These are phyloP conservation scores for Lanmaoa rubissima DNA, from an alignment of 768 basidiomycete species.

Conservation along the genomic window DNA sequence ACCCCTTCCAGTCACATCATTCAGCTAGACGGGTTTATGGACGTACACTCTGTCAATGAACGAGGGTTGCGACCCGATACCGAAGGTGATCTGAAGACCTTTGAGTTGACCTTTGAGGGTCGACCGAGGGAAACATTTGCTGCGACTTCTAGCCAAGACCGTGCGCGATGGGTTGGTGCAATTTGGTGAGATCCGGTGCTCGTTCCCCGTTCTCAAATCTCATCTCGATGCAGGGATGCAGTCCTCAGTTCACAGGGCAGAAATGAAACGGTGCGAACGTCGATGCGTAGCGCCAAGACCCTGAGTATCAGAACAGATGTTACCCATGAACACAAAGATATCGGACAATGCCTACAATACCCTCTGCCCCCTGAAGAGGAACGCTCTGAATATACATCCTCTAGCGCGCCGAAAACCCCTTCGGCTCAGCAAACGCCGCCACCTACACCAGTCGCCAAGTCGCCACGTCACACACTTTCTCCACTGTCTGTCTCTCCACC, in stretches of 20 bases:
- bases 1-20: slow-evolving; percentile 46
- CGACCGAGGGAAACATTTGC: slow-evolving; percentile 59
- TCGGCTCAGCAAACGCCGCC: slow-evolving; percentile 10
- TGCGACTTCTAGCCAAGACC: slow-evolving; percentile 54
- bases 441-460: slow-evolving; percentile 30
- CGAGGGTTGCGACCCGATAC: slow-evolving; percentile 40
- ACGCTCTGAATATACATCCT: slow-evolving; percentile 28
- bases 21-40: slow-evolving; percentile 50
- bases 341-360: slow-evolving; percentile 1
- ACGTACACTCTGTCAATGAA: slow-evolving; percentile 65
- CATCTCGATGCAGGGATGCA: slow-evolving; percentile 48
- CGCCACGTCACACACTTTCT: slow-evolving; percentile 18
- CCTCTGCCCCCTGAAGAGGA: slow-evolving; percentile 18
- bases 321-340: background rate
- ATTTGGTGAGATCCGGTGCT: slow-evolving; percentile 52
- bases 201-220: background rate
- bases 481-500: slow-evolving; percentile 24
- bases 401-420: slow-evolving; percentile 18
- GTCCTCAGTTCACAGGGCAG: slow-evolving; percentile 44
- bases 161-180: slow-evolving; percentile 72
- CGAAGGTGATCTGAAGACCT: slow-evolving; percentile 49
- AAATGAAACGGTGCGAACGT: background rate
- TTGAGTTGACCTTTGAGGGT: slow-evolving; percentile 63
- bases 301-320: slow-evolving; percentile 21
- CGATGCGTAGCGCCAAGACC: background rate